Percentiles rank a stretch among this genome's conserved stretches.
These are phyloP conservation scores for Eutrema yunnanense DNA, from an alignment of 345 rosid genomes.

Conservation along the genomic window DNA sequence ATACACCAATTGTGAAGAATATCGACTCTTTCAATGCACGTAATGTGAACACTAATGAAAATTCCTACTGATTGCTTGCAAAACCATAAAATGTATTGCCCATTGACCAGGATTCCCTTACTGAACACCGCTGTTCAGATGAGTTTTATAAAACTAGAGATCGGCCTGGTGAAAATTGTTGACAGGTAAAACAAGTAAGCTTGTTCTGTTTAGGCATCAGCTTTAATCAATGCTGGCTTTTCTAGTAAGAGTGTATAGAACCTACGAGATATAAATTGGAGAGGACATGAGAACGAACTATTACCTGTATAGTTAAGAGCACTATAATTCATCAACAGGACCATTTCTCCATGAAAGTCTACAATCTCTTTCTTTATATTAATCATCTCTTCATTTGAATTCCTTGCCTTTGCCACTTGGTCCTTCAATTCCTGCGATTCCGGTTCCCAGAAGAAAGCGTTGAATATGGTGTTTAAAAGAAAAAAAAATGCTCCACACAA, in stretches of 20 bases:
- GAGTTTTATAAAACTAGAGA: not conserved
- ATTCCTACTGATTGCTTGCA: not conserved
- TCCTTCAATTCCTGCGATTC: conserved; percentile 69
- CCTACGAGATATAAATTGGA: not conserved
- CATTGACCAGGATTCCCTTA: not conserved
- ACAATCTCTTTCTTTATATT: conserved; percentile 76
- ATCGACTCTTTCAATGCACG: not conserved
- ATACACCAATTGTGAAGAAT: conserved; percentile 9
- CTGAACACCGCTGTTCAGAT: not conserved
- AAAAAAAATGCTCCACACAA: not conserved
- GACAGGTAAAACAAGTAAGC: not conserved
- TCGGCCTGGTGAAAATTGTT: not conserved
- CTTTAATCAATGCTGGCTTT: not conserved
- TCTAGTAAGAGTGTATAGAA: not conserved
- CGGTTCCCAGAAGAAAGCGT: not conserved
- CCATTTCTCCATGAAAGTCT: conserved; percentile 96
- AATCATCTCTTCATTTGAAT: conserved; percentile 50
- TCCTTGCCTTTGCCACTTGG: conserved; percentile 50
- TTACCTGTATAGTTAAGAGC: conserved; percentile 94
- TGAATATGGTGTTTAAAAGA: not conserved
- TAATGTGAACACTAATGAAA: not conserved
- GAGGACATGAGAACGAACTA: not conserved
- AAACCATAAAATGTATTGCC: not conserved
- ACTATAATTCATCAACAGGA: conserved; percentile 85
- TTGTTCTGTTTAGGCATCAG: not conserved